These are phyloP conservation scores for Suillus subaureus DNA, from an alignment of 768 basidiomycete species.

Conservation along the genomic window DNA sequence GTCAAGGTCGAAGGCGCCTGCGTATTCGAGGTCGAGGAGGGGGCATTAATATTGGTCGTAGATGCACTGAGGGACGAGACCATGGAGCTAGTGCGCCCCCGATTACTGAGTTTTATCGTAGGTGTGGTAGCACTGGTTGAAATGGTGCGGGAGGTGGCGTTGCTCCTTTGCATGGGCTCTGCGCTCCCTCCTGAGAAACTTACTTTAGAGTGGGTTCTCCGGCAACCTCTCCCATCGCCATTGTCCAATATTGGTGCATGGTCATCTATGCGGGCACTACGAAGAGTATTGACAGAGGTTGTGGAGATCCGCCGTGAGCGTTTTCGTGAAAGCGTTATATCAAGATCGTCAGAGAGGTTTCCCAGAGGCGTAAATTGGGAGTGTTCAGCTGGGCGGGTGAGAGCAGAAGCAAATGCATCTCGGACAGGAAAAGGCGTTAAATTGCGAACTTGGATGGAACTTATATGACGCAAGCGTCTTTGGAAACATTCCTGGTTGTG, in stretches of 20 bases:
- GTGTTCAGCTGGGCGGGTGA: conserved; percentile 65
- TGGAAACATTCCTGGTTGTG: conserved; percentile 35
- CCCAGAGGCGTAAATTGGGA: conserved; percentile 60
- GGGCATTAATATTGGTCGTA: conserved; percentile 5
- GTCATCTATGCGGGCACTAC: conserved; percentile 49
- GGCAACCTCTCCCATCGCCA: conserved; percentile 42
- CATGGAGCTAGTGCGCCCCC: conserved; percentile 55
- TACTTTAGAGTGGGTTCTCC: conserved; percentile 48
- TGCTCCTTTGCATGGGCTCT: conserved; percentile 14
- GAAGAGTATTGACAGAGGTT: conserved; percentile 53
- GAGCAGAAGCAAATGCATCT: conserved; percentile 71
- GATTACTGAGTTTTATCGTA: conserved; percentile 37
- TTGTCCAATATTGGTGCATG: conserved; percentile 30
- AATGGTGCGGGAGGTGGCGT: conserved; percentile 19
- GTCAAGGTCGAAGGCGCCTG: background rate
- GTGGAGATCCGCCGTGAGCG: conserved; percentile 63
- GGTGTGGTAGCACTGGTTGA: conserved; percentile 26
- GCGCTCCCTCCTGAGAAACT: conserved; percentile 35
- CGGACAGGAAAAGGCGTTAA: conserved; percentile 84
- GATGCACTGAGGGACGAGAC: conserved; percentile 45
- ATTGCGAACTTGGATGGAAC: conserved; percentile 74
- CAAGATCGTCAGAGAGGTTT: conserved; percentile 70
- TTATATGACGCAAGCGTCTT: conserved; percentile 75
- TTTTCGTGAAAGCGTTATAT: conserved; percentile 57
- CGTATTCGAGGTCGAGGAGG: conserved; percentile 2